A percentile compares a stretch with the other conserved stretches of the same genome.
Conservation (phyloP, 2,329 filamentous ascomycete species). For the Phyllosticta citriasiana region DNA sequence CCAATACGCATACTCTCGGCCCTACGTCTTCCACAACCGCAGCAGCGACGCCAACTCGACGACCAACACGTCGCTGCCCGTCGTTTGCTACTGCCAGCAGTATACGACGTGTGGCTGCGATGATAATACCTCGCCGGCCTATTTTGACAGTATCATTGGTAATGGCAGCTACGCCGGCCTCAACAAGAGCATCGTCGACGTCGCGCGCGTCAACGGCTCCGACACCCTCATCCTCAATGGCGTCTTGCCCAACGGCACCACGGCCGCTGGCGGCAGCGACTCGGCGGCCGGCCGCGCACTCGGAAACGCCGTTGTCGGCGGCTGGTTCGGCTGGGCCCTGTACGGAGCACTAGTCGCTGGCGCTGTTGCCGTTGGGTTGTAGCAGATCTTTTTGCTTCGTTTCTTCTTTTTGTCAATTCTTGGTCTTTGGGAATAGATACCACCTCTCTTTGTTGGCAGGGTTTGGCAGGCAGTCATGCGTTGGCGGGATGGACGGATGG, state of each 20-base stretch:
- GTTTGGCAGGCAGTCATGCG: too few relatives aligned
- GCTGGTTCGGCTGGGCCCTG: not conserved
- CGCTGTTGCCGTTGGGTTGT: not conserved
- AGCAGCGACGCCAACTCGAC: slow-evolving; percentile 31
- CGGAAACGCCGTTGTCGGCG: not conserved
- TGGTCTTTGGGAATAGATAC: too few relatives aligned
- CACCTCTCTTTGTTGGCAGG: too few relatives aligned
- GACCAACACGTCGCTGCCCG: slow-evolving; percentile 49
- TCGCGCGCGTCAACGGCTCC: slow-evolving; percentile 54
- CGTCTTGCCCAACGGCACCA: slow-evolving; percentile 54
- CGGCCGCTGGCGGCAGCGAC: slow-evolving; percentile 29
- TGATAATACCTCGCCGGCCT: slow-evolving; percentile 48
- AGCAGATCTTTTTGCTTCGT: not conserved
- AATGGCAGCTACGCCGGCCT: slow-evolving; percentile 45
- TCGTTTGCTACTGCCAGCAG: slow-evolving; percentile 52
- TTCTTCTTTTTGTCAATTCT: too few relatives aligned
- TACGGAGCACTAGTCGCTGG: not conserved
- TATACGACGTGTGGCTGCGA: slow-evolving; percentile 57
- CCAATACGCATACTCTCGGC: slow-evolving; percentile 48
- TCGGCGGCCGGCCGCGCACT: slow-evolving; percentile 10
- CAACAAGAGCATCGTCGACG: slow-evolving; percentile 52
- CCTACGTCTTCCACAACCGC: slow-evolving; percentile 43
- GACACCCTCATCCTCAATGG: slow-evolving; percentile 62
- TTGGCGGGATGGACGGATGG: too few relatives aligned
- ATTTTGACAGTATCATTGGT: slow-evolving; percentile 50